phyloP scores from a whole-genome alignment of 495 filamentous ascomycete species.

The Penicillium robsamsonii region DNA sequence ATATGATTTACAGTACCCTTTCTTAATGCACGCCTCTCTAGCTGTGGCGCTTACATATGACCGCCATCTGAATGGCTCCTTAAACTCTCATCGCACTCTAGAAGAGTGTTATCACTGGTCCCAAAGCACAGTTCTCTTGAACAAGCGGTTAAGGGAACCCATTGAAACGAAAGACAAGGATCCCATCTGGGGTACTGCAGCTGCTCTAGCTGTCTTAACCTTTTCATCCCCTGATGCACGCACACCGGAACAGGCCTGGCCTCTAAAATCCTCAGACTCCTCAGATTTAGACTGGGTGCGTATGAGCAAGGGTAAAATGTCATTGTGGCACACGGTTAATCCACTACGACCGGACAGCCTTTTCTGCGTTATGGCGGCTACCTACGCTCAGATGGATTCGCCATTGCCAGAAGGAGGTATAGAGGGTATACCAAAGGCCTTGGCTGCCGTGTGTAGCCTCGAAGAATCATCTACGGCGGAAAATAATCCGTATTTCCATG shows the following conservation, averaged over 20 bases:
- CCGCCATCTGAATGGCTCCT: slow-evolving; percentile 36
- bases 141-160: slow-evolving; percentile 32
- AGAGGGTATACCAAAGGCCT: neutral
- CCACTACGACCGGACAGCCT: slow-evolving; percentile 38
- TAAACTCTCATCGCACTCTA: slow-evolving; percentile 25
- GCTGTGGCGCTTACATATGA: slow-evolving; percentile 45
- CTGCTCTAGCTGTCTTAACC: neutral
- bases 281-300: slow-evolving; percentile 44
- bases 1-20: slow-evolving; percentile 35
- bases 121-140: slow-evolving; percentile 38
- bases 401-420: neutral
- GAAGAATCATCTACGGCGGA: neutral
- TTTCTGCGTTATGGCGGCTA: neutral
- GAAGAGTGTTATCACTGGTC: slow-evolving; percentile 46
- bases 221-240: neutral
- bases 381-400: neutral
- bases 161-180: slow-evolving; percentile 41
- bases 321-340: slow-evolving; percentile 38
- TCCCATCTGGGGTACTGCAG: neutral
- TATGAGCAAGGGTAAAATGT: slow-evolving; percentile 45
- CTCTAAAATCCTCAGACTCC: slow-evolving; percentile 11
- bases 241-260: neutral
- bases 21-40: slow-evolving; percentile 48
- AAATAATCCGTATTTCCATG: neutral
- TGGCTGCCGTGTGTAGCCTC: neutral